Evolutionary conservation across 2,329 filamentous ascomycete species (phyloP).

Genomic region (Colletotrichum camelliae): DNA sequence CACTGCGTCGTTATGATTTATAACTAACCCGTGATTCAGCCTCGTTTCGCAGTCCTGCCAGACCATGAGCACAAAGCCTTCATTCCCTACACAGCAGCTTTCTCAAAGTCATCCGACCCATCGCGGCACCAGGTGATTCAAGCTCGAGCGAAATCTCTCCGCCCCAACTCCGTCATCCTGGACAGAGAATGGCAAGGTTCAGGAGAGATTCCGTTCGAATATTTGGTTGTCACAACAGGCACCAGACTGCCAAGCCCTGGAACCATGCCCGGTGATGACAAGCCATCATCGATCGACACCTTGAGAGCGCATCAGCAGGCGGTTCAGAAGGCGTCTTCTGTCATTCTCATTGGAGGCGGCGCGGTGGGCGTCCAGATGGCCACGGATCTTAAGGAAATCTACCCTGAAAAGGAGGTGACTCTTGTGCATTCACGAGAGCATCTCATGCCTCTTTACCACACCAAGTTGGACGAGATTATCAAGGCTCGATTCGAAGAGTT

Average conservation of each 20-base stretch:
- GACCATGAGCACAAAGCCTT: constrained; percentile 51
- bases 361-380: constrained; percentile 56
- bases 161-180: background rate
- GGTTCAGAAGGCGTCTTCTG: constrained; percentile 21
- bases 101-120: background rate
- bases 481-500: background rate
- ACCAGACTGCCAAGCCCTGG: background rate
- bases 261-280: background rate
- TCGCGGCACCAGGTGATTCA: constrained; percentile 3
- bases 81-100: constrained; percentile 45
- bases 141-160: background rate
- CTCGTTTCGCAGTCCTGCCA: constrained; percentile 45
- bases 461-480: background rate
- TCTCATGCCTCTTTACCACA: constrained; percentile 36
- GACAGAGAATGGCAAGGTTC: constrained; percentile 9
- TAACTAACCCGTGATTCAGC: constrained; percentile 32
- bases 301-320: constrained; percentile 33
- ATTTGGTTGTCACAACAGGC: background rate
- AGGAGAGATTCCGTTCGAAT: background rate
- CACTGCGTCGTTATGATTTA: background rate
- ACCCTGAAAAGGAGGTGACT: constrained; percentile 49
- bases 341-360: constrained; percentile 48
- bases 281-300: constrained; percentile 28
- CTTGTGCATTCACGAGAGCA: constrained; percentile 50
- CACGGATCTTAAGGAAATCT: constrained; percentile 50